Conservation (phyloP, 129 eudicot genomes). For the Artemisia argyi region DNA sequence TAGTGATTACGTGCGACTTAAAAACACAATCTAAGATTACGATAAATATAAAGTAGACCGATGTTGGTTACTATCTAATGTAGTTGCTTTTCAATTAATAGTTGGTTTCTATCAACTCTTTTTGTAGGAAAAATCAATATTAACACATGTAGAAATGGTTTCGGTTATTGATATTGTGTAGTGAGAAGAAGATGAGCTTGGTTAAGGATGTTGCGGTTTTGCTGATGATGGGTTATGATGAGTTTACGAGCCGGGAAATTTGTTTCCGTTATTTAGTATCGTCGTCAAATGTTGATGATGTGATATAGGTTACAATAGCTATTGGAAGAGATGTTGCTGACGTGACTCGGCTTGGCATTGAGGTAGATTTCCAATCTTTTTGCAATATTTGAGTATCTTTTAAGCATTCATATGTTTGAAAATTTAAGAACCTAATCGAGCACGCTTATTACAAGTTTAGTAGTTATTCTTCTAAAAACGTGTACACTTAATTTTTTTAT, state of each 20-base stretch:
- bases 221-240: slow-evolving; percentile 77
- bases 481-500: background rate
- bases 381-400: background rate
- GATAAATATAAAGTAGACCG: too few relatives aligned
- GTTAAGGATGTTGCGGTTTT: slow-evolving; percentile 65
- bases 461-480: background rate
- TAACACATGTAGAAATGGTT: slow-evolving; percentile 23
- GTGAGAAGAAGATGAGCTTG: slow-evolving; percentile 20
- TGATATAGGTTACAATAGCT: slow-evolving; percentile 80
- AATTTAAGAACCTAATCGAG: background rate
- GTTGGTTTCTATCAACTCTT: too few relatives aligned
- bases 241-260: slow-evolving; percentile 56
- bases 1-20: too few relatives aligned
- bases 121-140: too few relatives aligned
- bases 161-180: slow-evolving; percentile 47
- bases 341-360: slow-evolving; percentile 90
- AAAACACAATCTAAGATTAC: too few relatives aligned
- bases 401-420: background rate
- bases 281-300: slow-evolving; percentile 62
- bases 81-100: too few relatives aligned
- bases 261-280: slow-evolving; percentile 73
- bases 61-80: too few relatives aligned
- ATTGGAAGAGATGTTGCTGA: slow-evolving; percentile 95
- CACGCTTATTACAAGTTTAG: background rate
- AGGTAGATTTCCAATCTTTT: slow-evolving; percentile 45